Base-by-base conservation (phyloP, 805 yeast genomes). In the Vanderwaltozyma verrucispora region DNA sequence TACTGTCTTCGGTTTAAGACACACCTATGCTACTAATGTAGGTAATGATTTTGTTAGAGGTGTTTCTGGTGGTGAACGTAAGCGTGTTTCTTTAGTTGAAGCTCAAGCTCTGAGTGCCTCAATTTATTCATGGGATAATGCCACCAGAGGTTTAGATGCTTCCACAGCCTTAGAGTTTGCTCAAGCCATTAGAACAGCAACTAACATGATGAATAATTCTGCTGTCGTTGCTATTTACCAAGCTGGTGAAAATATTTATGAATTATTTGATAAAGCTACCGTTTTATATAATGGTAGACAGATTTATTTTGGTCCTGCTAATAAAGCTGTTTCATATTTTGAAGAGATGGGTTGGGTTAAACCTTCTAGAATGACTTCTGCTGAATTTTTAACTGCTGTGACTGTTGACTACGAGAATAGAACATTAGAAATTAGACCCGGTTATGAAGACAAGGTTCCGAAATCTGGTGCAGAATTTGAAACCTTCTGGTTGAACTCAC, bases 1-100 rank as follows among this genome's bases (percentile, higher is more conserved):
- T 74, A 75, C 74, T 16, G 69, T 73, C 20, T 71, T 68, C 47
- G 73, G 73, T 39, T 48, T 63, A 33, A 48, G 56, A 17, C 84
- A 79, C 50, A 76, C 81, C 11, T 67, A 69, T 44, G 64, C 75
- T 51, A 78, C 85, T 24, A 67, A 73, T 37, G 84, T 78, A 33
- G 85, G 86, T 55, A 70, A 73, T 47, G 83, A 78, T 44, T 68
- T 69, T 32, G 74, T 79, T 21, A 68, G 83, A 54, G 86, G 86
- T 59, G 75, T 79, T 32, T 77, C 83, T 21, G 86, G 85, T 55
- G 86, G 85, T 63, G 82, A 78, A 59, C 64, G 85, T 48, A 78
- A 78, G 58, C 73, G 85, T 64, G 84, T 77, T 16, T 75, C 82
- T 4, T 70, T 77, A 47, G 83, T 79, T 3, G 84, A 77, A 56